These are phyloP conservation scores for Tagetes patula DNA, from an alignment of 129 eudicot species.

Conservation along the genomic window DNA sequence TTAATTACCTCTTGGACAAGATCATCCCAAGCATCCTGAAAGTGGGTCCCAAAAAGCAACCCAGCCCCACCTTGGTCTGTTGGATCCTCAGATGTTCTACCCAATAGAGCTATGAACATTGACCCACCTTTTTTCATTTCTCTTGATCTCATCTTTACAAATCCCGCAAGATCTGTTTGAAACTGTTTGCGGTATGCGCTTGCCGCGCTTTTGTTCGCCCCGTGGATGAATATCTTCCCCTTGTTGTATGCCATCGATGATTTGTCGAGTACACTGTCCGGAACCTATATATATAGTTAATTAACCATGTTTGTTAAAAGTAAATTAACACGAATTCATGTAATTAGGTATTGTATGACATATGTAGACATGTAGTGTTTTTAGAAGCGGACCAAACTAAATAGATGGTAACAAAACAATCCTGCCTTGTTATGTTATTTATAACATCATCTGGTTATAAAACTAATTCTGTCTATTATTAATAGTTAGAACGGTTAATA, in stretches of 20 bases:
- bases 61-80: conserved; percentile 98
- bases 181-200: conserved; percentile 68
- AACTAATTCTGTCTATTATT: too few species aligned
- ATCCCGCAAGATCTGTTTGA: conserved; percentile 60
- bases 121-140: conserved; percentile 88
- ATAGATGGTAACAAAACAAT: too few species aligned
- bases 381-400: background rate
- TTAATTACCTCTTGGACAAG: conserved; percentile 87
- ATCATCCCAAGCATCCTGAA: conserved; percentile 99
- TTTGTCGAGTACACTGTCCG: conserved; percentile 71
- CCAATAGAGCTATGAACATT: conserved; percentile 83
- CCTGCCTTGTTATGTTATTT: too few species aligned
- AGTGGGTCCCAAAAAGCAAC: conserved; percentile 89
- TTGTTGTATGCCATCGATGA: conserved; percentile 64
- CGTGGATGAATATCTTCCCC: conserved; percentile 78
- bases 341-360: background rate
- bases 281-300: conserved; percentile 54
- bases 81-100: conserved; percentile 75
- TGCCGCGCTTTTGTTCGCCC: conserved; percentile 60
- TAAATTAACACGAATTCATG: background rate
- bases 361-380: background rate
- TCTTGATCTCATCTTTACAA: conserved; percentile 57
- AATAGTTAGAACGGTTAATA: too few species aligned
- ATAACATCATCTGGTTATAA: too few species aligned
- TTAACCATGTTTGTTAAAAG: background rate